A percentile compares a stretch with the other conserved stretches of the same genome.
phyloP scores from a whole-genome alignment of 257 asterid species.

The Ligustrum vulgare region DNA sequence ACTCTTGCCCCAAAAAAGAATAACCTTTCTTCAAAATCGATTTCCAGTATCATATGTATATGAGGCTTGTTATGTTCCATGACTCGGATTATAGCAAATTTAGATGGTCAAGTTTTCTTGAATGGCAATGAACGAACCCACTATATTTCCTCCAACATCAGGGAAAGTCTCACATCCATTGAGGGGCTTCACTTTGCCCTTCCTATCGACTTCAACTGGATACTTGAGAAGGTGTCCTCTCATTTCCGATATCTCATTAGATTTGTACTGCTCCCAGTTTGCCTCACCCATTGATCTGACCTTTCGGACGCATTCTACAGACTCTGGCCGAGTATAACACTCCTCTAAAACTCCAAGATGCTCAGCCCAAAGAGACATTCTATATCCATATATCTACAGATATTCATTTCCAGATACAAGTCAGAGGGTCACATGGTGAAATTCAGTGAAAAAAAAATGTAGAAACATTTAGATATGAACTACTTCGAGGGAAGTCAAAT shows the following conservation, averaged over 20 bases:
- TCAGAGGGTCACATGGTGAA: not conserved
- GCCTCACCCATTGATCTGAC: slow-evolving; percentile 76
- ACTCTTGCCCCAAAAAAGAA: not conserved
- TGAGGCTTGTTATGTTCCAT: not conserved
- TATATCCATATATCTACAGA: slow-evolving; percentile 74
- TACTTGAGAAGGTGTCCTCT: slow-evolving; percentile 85
- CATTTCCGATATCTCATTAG: slow-evolving; percentile 74
- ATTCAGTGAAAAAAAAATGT: not conserved
- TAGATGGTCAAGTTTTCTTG: slow-evolving; percentile 90
- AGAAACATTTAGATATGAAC: not conserved
- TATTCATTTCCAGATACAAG: slow-evolving; percentile 21
- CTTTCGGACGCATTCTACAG: slow-evolving; percentile 80
- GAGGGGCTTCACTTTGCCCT: slow-evolving; percentile 75
- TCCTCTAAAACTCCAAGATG: slow-evolving; percentile 87
- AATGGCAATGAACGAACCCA: slow-evolving; percentile 82
- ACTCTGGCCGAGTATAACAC: slow-evolving; percentile 74
- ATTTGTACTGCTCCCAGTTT: slow-evolving; percentile 80
- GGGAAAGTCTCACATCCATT: slow-evolving; percentile 78
- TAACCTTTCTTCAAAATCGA: slow-evolving; percentile 7
- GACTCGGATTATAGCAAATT: not conserved
- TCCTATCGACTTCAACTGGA: slow-evolving; percentile 83
- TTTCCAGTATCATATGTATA: not conserved
- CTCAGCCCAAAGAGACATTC: slow-evolving; percentile 99
- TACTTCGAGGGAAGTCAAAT: not conserved
- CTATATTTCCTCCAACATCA: slow-evolving; percentile 86